Percentiles rank a stretch among this genome's conserved stretches.
phyloP scores from a whole-genome alignment of 345 rosid species.

The Camelina neglecta region DNA sequence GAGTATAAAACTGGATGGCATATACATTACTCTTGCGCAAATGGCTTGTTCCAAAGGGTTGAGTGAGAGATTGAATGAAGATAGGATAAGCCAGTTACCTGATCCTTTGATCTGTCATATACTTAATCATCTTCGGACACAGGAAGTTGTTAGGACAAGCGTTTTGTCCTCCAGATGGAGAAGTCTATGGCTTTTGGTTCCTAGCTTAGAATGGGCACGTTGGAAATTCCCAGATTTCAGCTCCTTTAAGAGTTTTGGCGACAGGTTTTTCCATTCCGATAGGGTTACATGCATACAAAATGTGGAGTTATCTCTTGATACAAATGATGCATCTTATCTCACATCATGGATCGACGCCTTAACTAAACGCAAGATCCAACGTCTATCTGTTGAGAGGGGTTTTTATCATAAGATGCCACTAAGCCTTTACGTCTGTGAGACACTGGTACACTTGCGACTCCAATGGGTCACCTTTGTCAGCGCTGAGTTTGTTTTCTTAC shows the following conservation, averaged over 20 bases:
- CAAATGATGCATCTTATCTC: neutral
- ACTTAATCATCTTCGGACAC: neutral
- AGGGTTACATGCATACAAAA: neutral
- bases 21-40: too few species aligned
- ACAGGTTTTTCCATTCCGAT: neutral
- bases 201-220: neutral
- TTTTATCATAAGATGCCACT: neutral
- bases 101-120: constrained; percentile 15
- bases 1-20: too few species aligned
- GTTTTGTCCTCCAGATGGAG: constrained; percentile 21
- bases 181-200: constrained; percentile 1
- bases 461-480: neutral
- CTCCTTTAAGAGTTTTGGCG: constrained; percentile 9
- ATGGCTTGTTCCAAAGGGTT: too few species aligned
- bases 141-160: constrained; percentile 11
- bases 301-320: too few species aligned
- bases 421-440: neutral
- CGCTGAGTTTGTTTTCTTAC: constrained; percentile 7
- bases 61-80: too few species aligned
- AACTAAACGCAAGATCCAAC: neutral
- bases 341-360: constrained; percentile 9
- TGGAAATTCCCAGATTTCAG: neutral
- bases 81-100: constrained; percentile 5
- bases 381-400: neutral
- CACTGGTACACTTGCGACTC: constrained; percentile 4